phyloP scores from a whole-genome alignment of 495 filamentous ascomycete species.

The Cladorrhinum samala region DNA sequence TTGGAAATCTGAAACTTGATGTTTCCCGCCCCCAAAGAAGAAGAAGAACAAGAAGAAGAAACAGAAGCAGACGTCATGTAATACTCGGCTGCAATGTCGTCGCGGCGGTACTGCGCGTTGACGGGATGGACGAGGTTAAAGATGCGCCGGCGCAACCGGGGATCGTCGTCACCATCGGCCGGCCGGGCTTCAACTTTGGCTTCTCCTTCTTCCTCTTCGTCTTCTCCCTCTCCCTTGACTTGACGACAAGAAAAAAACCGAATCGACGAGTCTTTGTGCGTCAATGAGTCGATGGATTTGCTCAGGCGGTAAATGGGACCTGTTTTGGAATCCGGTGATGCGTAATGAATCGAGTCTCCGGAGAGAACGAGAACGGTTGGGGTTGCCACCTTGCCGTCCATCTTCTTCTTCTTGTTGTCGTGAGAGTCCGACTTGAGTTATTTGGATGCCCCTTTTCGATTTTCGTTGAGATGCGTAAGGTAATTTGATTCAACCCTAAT shows the following conservation, averaged over 20 bases:
- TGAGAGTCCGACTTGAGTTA: no score
- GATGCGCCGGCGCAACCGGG: no score
- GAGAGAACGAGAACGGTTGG: neutral
- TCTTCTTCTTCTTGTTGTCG: no score
- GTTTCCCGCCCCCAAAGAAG: no score
- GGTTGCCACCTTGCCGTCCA: no score
- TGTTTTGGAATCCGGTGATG: neutral
- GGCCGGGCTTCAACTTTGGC: no score
- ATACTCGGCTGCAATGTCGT: neutral
- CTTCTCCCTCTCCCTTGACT: no score
- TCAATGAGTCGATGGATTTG: neutral
- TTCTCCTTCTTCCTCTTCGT: no score
- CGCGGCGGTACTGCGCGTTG: neutral
- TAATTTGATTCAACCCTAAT: no score
- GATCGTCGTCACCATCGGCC: no score
- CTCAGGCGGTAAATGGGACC: neutral
- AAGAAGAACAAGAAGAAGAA: neutral
- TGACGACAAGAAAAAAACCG: neutral
- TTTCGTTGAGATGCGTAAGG: no score
- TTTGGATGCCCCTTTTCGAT: no score
- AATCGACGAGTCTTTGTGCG: neutral
- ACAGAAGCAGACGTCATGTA: neutral
- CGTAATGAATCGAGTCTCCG: neutral
- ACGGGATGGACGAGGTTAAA: neutral
- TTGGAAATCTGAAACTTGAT: neutral